Base-by-base conservation (phyloP, 768 basidiomycete species). In the Suillus paluster region DNA sequence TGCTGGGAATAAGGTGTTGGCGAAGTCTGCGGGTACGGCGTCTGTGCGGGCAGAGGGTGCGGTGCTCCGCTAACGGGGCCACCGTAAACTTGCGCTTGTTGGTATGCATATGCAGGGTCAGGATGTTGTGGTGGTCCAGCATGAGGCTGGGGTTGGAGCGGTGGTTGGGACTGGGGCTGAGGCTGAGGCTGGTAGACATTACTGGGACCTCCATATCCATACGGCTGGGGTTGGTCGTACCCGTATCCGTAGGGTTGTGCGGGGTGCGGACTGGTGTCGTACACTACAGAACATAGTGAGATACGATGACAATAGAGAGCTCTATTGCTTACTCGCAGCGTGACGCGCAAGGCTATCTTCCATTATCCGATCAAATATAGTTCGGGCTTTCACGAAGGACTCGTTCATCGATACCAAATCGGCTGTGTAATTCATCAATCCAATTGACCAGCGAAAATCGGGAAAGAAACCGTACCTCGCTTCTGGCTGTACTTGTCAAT, bases 401-500 rank as follows among this genome's bases (percentile, higher is more conserved):
- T 96, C 94, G 73, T 95, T 95, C 92, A 98, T 96, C 2, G 90
- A 88, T 7, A 95, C 90, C 36, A 98, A 81, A 74, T 99, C 97
- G 60, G 95, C 96, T 97, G 67, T 15, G 59, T 15, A 23, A 55
- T 19, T 21, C 33, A 14, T 58, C 9, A 36, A 11, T 19, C 58
- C 5, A 10, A 48, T 59, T 59, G 19, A 53, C 23, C 46, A 45
- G 58, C 30, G 27, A 23, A 36, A 30, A 4, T 53, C 49, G 14
- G 25, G 9, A 49, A 58, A 57, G 19, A 21, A 38, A 36, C 34
- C 76, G 58, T 58, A 85, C 82, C 84, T 77, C 95, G 83, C 79
- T 98, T 97, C 80, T 97, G 95, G 68, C 91, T 95, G 71, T 98
- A 98, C 79, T 95, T 97, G 73, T 97, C 95, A 64, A 98, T 97